Base-by-base conservation (phyloP, 2,329 filamentous ascomycete species). In the Trichoderma afroharzianum region DNA sequence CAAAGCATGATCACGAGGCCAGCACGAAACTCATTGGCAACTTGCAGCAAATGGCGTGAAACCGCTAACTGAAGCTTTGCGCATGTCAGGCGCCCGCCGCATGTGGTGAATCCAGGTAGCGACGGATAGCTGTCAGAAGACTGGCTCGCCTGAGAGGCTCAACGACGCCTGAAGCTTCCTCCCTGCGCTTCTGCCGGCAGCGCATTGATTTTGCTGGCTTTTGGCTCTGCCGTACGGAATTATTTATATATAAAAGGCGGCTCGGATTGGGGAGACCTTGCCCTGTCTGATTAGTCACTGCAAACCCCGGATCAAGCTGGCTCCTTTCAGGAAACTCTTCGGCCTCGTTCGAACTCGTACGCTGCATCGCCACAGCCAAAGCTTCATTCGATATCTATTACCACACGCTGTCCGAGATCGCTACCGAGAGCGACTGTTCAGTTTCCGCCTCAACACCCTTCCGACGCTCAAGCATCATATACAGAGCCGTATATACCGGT, bases 401-500 rank as follows among this genome's bases (percentile, higher is more conserved):
- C 91, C 92, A n/a, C 84, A 85, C 75, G 83, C 87, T 73, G 77
- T 88, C 69, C 88, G 88, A 79, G 85, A 88, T 73, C 88, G 86
- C 75, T 90, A 90, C 76, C 90, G 89, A 78, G 88, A 90, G 72
- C 88, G 87, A 73, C 84, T 96, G 68, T 86, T 91, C 76, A 84
- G 86, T 75, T 90, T 97, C 80, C 92, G 90, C 74, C 88, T 93
- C 86, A 89, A 94, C 76, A 93, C 88, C 6, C 81, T 97, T 28
- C 93, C 93, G 14, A 83, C 86, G 64, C 87, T 93, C 76, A 92
- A 91, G 77, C 89, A 91, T 78, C 85, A 87, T 68, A 83, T 93
- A 9, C 94, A 97, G 81, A 91, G 91, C 47, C 88, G 90, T 70
- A 89, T 97, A 74, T 97, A 96, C 79, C 87, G 87, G 59, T 93